Base-by-base conservation (phyloP, 768 basidiomycete species). In the Mycena alexandri region DNA sequence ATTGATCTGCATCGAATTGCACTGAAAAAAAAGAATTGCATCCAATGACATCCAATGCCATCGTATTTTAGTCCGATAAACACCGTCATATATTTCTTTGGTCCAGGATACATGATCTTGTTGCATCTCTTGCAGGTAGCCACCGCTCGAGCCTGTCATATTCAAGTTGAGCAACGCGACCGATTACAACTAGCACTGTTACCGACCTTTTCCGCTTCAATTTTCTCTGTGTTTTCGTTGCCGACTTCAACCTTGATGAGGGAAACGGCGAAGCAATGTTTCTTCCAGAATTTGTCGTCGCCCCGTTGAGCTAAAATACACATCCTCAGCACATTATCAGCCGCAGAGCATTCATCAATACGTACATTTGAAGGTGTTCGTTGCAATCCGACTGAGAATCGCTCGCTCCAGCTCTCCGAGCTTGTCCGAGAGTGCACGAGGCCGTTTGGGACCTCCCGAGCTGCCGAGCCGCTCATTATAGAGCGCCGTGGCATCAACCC, bases 41-140 rank as follows among this genome's bases (percentile, higher is more conserved):
- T n/a, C n/a, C n/a, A n/a, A n/a, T n/a, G n/a, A n/a, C n/a, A n/a
- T n/a, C n/a, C n/a, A n/a, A n/a, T n/a, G n/a, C n/a, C n/a, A n/a
- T n/a, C n/a, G n/a, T n/a, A n/a, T n/a, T n/a, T n/a, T n/a, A n/a
- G n/a, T n/a, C n/a, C n/a, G n/a, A n/a, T n/a, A n/a, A n/a, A n/a
- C n/a, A n/a, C n/a, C n/a, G n/a, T n/a, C n/a, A n/a, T n/a, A n/a
- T n/a, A 33, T 19, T n/a, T n/a, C 1, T 8, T 9, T 5, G 42
- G n/a, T 1, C 53, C 53, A n/a, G 62, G 62, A 52, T 55, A 63
- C 53, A 55, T 63, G 21, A 63, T 12, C 11, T 55, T 55, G 33
- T 44, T 38, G 53, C 62, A 63, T 2, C 62, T 12, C 4, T 14
- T 21, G n/a, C 62, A 63, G 10, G 17, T 29, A 3, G 52, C 44